Conservation (phyloP, 495 filamentous ascomycete species). For the Staphylotrichum longicolle region DNA sequence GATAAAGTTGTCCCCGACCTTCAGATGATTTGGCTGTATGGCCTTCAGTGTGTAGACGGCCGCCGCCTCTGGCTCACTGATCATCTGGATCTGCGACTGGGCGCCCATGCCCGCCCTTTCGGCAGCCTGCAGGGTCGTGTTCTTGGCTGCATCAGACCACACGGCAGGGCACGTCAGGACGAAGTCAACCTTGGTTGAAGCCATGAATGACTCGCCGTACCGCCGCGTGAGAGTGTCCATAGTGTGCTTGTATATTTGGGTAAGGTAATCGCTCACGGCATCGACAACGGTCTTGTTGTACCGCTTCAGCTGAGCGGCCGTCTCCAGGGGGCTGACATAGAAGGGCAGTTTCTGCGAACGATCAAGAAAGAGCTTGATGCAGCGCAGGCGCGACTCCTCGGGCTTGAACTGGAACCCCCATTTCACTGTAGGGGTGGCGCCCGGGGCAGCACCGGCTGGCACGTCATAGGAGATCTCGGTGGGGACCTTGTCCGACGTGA, state of each 20-base stretch:
- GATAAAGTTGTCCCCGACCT: conserved; percentile 67
- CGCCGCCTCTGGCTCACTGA: conserved; percentile 74
- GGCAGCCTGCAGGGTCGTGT: conserved; percentile 61
- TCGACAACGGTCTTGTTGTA: conserved; percentile 60
- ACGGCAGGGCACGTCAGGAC: conserved; percentile 77
- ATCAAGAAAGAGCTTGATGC: conserved; percentile 78
- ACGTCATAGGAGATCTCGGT: conserved; percentile 59
- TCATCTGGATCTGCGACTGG: conserved; percentile 59
- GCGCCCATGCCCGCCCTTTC: conserved; percentile 66
- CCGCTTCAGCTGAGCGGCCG: conserved; percentile 66
- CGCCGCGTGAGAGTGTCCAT: conserved; percentile 67
- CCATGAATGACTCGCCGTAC: conserved; percentile 61
- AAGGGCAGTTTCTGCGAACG: conserved; percentile 72
- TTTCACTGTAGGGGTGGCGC: conserved; percentile 47
- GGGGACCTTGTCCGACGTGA: conserved; percentile 67
- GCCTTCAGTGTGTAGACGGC: conserved; percentile 69
- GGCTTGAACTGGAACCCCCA: conserved; percentile 80
- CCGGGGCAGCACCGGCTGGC: conserved; percentile 37
- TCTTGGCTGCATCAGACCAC: conserved; percentile 76
- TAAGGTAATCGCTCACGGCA: conserved; percentile 65
- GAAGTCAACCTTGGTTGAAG: conserved; percentile 60
- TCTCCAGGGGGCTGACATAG: conserved; percentile 72
- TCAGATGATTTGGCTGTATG: conserved; percentile 62
- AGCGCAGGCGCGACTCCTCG: conserved; percentile 68
- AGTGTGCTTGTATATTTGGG: conserved; percentile 68